These are phyloP conservation scores for Aureoboletus auriporus DNA, from an alignment of 768 basidiomycete species.

Conservation along the genomic window DNA sequence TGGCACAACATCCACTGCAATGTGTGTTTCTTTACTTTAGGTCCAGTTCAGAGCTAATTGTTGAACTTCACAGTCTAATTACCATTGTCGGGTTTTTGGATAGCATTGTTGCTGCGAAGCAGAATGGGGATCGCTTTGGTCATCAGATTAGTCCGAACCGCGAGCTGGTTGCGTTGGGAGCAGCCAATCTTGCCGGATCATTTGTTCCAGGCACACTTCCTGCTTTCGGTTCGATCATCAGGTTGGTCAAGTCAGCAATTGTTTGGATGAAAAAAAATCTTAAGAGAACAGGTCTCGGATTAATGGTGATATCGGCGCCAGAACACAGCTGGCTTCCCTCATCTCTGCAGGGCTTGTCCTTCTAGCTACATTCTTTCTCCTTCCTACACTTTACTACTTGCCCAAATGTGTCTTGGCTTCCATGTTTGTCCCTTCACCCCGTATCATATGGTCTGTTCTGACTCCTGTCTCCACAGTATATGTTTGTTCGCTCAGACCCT, in stretches of 20 bases:
- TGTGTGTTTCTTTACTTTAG: conserved; percentile 39
- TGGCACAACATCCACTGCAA: conserved; percentile 80
- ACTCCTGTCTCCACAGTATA: conserved; percentile 47
- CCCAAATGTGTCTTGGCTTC: conserved; percentile 90
- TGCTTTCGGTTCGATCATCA: conserved; percentile 89
- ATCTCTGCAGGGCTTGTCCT: conserved; percentile 73
- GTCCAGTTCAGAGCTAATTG: background rate
- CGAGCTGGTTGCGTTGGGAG: conserved; percentile 87
- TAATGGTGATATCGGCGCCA: conserved; percentile 84
- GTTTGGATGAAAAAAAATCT: background rate
- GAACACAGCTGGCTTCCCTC: conserved; percentile 86
- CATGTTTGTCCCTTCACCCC: conserved; percentile 50
- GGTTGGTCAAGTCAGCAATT: conserved; percentile 40
- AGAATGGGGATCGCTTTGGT: conserved; percentile 80
- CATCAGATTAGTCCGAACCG: conserved; percentile 91
- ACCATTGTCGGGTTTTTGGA: conserved; percentile 90
- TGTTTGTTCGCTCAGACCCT: conserved; percentile 82
- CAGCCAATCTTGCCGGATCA: conserved; percentile 72
- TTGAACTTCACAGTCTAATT: conserved; percentile 49
- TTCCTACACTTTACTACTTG: conserved; percentile 80
- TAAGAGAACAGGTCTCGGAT: conserved; percentile 58
- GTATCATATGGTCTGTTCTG: conserved; percentile 4
- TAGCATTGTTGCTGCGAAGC: conserved; percentile 93
- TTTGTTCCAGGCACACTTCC: conserved; percentile 89
- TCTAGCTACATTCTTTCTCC: conserved; percentile 83